phyloP scores from a whole-genome alignment of 2,329 filamentous ascomycete genomes.

The Stenocarpella maydis region DNA sequence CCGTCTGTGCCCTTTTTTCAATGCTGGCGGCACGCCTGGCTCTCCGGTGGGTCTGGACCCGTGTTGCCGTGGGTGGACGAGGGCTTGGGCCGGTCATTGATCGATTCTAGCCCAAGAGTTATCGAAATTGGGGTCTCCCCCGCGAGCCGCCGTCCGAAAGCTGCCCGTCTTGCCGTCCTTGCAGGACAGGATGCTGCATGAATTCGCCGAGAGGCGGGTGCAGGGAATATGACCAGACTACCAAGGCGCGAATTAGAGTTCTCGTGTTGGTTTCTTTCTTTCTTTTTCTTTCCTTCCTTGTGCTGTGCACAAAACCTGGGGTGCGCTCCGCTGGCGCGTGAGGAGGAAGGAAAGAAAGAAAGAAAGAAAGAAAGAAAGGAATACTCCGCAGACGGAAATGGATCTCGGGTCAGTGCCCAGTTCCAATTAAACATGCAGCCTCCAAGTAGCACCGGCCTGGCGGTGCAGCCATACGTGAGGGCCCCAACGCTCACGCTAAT shows the following conservation, averaged over 20 bases:
- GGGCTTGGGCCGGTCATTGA: slow-evolving; percentile 23
- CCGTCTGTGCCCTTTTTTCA: slow-evolving; percentile 26
- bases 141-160: slow-evolving; percentile 2
- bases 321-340: background rate
- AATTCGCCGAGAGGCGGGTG: slow-evolving; percentile 16
- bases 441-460: slow-evolving; percentile 5
- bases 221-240: slow-evolving; percentile 21
- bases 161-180: slow-evolving; percentile 8
- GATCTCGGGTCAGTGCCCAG: slow-evolving; percentile 24
- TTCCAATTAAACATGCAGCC: slow-evolving; percentile 27
- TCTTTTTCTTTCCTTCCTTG: no score
- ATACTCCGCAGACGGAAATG: no score
- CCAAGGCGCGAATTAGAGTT: slow-evolving; percentile 14
- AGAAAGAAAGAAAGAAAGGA: background rate
- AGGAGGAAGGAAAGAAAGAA: background rate
- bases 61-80: no score
- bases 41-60: slow-evolving; percentile 8
- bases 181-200: slow-evolving; percentile 2
- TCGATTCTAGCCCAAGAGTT: slow-evolving; percentile 5
- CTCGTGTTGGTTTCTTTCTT: background rate
- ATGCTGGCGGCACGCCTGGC: background rate
- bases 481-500: background rate
- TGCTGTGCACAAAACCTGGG: background rate
- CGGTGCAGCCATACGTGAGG: slow-evolving; percentile 19
- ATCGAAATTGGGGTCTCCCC: slow-evolving; percentile 16